Evolutionary conservation across 2,329 filamentous ascomycete species (phyloP).

Genomic region (Botryotinia narcissicola): DNA sequence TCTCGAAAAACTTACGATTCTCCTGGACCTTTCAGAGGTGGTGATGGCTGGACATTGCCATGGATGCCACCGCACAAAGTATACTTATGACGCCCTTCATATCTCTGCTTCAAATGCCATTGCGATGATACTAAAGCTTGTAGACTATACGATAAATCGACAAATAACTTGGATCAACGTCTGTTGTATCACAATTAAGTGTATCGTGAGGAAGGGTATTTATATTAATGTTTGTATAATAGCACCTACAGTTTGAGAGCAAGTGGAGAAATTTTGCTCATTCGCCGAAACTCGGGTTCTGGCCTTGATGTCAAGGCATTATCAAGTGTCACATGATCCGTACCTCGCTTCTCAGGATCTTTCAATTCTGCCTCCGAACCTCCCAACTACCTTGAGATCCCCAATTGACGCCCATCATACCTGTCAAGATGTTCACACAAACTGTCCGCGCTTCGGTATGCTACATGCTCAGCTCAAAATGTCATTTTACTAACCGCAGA

Average conservation of each 20-base stretch:
- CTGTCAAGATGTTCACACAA: constrained; percentile 39
- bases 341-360: constrained; percentile 25
- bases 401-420: constrained; percentile 22
- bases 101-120: neutral
- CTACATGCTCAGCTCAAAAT: constrained; percentile 24
- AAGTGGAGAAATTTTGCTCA: neutral
- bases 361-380: constrained; percentile 22
- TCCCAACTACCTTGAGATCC: constrained; percentile 16
- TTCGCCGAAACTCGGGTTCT: constrained; percentile 11
- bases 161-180: neutral
- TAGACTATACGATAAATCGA: neutral
- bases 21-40: neutral
- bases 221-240: neutral
- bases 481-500: constrained; percentile 27
- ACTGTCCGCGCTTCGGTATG: constrained; percentile 40
- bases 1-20: neutral
- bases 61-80: neutral
- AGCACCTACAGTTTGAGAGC: neutral
- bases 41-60: neutral
- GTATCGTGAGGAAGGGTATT: neutral
- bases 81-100: neutral
- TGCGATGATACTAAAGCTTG: neutral
- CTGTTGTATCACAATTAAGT: neutral
- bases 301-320: neutral
- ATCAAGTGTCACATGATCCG: neutral